Percentiles rank a stretch among this genome's conserved stretches.
These are phyloP conservation scores for Calophaca sinica DNA, from an alignment of 306 rosid genomes.

Conservation along the genomic window DNA sequence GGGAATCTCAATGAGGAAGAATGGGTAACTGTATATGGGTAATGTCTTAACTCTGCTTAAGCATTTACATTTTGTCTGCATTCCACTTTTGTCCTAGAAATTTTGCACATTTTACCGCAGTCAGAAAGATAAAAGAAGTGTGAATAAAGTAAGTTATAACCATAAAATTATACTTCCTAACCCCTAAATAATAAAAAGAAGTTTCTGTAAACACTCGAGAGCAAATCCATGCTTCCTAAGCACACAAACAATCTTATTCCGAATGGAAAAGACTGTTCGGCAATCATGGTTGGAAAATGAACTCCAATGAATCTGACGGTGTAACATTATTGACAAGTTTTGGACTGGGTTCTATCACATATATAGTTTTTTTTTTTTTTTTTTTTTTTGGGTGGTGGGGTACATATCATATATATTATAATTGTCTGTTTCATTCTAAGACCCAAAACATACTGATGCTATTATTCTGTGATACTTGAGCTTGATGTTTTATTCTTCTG, in stretches of 20 bases:
- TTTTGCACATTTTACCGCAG: neutral
- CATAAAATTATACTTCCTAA: constrained; percentile 26
- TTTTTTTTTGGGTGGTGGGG: too few relatives aligned
- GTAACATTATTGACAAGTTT: too few relatives aligned
- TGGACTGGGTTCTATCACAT: too few relatives aligned
- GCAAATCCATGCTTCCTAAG: constrained; percentile 18
- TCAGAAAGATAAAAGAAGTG: neutral
- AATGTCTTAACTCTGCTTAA: constrained; percentile 48
- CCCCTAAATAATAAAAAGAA: constrained; percentile 29
- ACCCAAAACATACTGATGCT: too few relatives aligned
- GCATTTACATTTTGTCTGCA: constrained; percentile 13
- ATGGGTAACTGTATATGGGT: constrained; percentile 99
- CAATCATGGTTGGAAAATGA: neutral
- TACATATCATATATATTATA: too few relatives aligned
- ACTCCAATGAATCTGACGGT: too few relatives aligned
- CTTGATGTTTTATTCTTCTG: too few relatives aligned
- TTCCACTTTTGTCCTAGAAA: constrained; percentile 1
- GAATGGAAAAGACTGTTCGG: neutral
- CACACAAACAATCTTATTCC: neutral
- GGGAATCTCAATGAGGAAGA: constrained; percentile 87
- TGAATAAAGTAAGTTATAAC: constrained; percentile 10
- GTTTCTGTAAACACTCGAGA: constrained; percentile 10
- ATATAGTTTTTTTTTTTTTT: too few relatives aligned
- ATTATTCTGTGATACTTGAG: too few relatives aligned
- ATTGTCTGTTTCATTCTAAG: too few relatives aligned